These are phyloP conservation scores for Pyrenochaeta sp. DNA, from an alignment of 2,329 filamentous ascomycete species.

Conservation along the genomic window DNA sequence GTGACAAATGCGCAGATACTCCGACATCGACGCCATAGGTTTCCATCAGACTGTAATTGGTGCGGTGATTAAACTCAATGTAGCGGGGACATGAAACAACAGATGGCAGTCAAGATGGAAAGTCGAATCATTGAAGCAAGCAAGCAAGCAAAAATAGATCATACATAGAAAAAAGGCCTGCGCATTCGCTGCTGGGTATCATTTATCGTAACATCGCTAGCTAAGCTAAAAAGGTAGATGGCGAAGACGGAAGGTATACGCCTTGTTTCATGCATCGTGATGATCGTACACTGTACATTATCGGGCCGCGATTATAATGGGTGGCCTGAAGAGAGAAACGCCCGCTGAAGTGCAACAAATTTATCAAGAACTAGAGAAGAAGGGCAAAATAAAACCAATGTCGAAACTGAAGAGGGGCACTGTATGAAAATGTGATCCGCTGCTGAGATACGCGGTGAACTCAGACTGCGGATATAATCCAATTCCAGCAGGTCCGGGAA, in stretches of 20 bases:
- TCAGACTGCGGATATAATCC: no score
- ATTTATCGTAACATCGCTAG: constrained; percentile 16
- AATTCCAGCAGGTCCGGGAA: no score
- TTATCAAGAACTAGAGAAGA: background rate
- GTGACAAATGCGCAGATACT: background rate
- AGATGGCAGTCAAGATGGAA: background rate
- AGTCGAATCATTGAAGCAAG: background rate
- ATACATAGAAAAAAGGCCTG: background rate
- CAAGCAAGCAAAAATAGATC: background rate
- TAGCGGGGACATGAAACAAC: background rate
- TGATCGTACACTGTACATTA: constrained; percentile 26
- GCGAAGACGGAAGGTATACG: constrained; percentile 21
- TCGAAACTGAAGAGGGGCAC: no score
- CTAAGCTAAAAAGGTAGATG: constrained; percentile 15
- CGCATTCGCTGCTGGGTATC: constrained; percentile 14
- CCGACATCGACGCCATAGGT: background rate
- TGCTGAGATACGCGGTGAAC: no score
- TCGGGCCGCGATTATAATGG: background rate
- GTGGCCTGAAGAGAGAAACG: constrained; percentile 20
- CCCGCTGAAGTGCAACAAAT: constrained; percentile 36
- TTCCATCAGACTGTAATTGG: background rate
- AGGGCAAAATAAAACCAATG: background rate
- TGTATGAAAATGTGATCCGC: no score
- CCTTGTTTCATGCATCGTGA: constrained; percentile 35
- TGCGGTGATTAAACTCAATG: background rate